Conservation (phyloP, 129 eudicot species). For the Centrapalus pauciflorus region DNA sequence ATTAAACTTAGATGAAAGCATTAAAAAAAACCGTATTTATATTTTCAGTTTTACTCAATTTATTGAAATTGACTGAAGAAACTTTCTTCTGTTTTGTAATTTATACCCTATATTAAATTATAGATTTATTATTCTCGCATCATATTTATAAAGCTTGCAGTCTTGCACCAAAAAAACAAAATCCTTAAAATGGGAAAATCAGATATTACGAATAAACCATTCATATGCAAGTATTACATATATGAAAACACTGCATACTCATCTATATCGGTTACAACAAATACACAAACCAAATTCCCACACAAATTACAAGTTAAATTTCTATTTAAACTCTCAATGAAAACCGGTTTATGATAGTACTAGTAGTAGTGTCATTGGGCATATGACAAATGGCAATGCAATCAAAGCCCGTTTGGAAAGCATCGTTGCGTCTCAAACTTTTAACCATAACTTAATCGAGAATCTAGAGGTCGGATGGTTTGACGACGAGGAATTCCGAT, state of each 20-base stretch:
- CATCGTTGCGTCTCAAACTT: background rate
- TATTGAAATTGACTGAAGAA: no score
- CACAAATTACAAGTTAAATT: constrained; percentile 26
- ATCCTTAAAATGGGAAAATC: no score
- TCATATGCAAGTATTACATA: constrained; percentile 18
- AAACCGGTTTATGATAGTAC: constrained; percentile 15
- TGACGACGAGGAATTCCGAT: constrained; percentile 65
- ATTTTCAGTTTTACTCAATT: no score
- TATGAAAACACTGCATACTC: background rate
- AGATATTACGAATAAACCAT: no score
- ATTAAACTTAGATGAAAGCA: no score
- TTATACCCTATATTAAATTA: no score
- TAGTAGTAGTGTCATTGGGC: constrained; percentile 18
- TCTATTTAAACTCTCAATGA: constrained; percentile 14
- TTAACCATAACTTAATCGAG: constrained; percentile 54
- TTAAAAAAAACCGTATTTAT: no score
- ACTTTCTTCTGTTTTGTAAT: no score
- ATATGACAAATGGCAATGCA: constrained; percentile 14
- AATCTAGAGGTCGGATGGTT: constrained; percentile 40
- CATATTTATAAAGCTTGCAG: no score
- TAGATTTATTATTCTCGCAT: no score
- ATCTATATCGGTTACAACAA: constrained; percentile 36
- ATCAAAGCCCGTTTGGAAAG: background rate
- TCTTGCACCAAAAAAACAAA: no score
- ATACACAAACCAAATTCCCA: constrained; percentile 19